Evolutionary conservation across 805 yeast species (phyloP).

Genomic region (Kregervanrija pseudodelftensis): DNA sequence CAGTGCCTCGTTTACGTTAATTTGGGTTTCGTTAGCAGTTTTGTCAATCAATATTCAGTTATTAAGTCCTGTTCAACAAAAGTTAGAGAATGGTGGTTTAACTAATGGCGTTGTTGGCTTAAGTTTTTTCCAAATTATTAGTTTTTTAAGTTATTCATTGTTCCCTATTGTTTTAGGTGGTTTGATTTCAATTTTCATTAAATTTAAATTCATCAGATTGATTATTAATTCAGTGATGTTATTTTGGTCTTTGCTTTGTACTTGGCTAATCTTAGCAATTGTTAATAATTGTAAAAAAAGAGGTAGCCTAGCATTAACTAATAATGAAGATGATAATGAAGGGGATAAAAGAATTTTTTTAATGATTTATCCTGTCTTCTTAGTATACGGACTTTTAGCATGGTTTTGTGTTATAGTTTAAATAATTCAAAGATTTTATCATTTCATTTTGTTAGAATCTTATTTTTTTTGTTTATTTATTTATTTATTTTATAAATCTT

Average conservation of each 20-base stretch:
- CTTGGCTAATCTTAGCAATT: conserved; percentile 44
- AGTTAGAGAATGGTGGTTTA: conserved; percentile 19
- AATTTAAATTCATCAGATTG: conserved; percentile 37
- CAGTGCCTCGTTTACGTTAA: conserved; percentile 45
- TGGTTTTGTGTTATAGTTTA: conserved; percentile 47
- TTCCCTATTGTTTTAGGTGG: conserved; percentile 49
- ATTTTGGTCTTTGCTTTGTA: conserved; percentile 47
- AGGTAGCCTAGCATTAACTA: conserved; percentile 11
- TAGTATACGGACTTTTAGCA: conserved; percentile 44
- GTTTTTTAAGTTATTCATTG: conserved; percentile 49
- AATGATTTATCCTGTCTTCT: conserved; percentile 46
- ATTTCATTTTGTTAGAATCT: no score
- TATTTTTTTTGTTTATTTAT: no score
- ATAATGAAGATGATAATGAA: conserved; percentile 30
- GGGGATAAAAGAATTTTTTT: conserved; percentile 47
- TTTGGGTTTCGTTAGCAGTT: conserved; percentile 43
- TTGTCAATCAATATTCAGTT: conserved; percentile 48
- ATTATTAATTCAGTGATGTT: conserved; percentile 34
- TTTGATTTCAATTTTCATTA: conserved; percentile 35
- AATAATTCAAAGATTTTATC: not conserved
- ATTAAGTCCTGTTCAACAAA: conserved; percentile 38
- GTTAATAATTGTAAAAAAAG: conserved; percentile 26
- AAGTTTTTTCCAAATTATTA: conserved; percentile 47
- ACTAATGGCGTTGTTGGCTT: conserved; percentile 32
- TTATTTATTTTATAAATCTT: conserved; percentile 24